phyloP scores from a whole-genome alignment of 73 alveolate genomes.

The Paramecium primaurelia region DNA sequence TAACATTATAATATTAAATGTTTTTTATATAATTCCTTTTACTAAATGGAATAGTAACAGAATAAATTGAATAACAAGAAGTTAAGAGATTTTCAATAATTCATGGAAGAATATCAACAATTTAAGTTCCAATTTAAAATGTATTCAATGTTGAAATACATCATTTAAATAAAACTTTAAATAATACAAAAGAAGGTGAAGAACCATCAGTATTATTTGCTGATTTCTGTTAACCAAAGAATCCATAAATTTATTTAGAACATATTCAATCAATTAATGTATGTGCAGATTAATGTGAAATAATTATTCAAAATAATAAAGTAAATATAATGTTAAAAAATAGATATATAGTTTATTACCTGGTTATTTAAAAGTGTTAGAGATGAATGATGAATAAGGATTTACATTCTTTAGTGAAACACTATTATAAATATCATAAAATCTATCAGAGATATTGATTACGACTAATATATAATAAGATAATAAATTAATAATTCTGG shows the following conservation, averaged over 20 bases:
- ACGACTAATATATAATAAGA: neutral
- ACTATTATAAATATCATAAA: neutral
- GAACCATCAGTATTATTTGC: neutral
- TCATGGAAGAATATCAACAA: neutral
- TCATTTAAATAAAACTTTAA: neutral
- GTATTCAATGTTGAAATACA: neutral
- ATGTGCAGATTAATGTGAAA: conserved; percentile 2
- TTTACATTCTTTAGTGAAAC: neutral
- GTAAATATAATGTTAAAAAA: neutral
- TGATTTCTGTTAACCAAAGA: conserved; percentile 14
- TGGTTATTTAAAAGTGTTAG: conserved; percentile 1
- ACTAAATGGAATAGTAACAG: neutral
- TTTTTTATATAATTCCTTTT: neutral
- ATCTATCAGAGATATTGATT: neutral
- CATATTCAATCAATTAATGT: neutral
- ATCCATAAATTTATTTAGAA: neutral
- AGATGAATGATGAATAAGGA: neutral
- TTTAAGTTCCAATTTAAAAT: neutral
- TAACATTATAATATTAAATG: neutral
- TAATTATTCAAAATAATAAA: neutral
- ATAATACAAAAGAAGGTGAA: neutral
- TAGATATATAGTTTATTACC: conserved; percentile 12
- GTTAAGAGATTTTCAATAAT: neutral
- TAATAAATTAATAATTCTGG: neutral
- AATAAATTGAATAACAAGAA: neutral